Percentiles rank a stretch among this genome's conserved stretches.
Conservation (phyloP, 108 stramenopile species). For the Fragilariopsis cylindrus region DNA sequence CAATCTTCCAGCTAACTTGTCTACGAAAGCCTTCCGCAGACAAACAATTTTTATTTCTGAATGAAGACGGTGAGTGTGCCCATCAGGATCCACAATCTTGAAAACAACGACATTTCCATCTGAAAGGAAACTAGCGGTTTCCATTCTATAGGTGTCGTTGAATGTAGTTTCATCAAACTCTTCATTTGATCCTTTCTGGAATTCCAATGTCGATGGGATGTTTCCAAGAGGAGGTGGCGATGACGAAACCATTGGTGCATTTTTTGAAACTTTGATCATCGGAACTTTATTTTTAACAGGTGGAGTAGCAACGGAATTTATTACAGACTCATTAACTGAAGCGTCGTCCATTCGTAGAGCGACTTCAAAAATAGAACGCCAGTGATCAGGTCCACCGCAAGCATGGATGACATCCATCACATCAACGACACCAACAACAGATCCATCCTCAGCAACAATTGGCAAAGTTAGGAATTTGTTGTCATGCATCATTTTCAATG, state of each 20-base stretch:
- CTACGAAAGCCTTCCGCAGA: conserved; percentile 44
- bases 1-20: conserved; percentile 43
- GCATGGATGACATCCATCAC: conserved; percentile 92
- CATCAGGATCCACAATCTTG: conserved; percentile 77
- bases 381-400: conserved; percentile 75
- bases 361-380: conserved; percentile 77
- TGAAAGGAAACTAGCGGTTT: conserved; percentile 25
- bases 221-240: conserved; percentile 49
- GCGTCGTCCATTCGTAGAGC: conserved; percentile 72
- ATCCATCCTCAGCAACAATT: conserved; percentile 77
- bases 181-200: conserved; percentile 49
- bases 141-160: conserved; percentile 34
- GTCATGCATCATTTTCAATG: conserved; percentile 93
- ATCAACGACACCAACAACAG: conserved; percentile 93
- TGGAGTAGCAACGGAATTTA: neutral
- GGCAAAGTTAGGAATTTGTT: conserved; percentile 94
- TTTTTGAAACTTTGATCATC: conserved; percentile 37
- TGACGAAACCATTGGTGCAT: conserved; percentile 33
- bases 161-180: conserved; percentile 39
- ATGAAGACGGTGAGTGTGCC: conserved; percentile 74
- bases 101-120: conserved; percentile 45
- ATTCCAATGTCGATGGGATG: conserved; percentile 78
- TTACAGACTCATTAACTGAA: conserved; percentile 11
- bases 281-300: neutral
- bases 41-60: conserved; percentile 53